Conservation (phyloP, 208 protist genomes). For the Wallacemonas collosoma region DNA sequence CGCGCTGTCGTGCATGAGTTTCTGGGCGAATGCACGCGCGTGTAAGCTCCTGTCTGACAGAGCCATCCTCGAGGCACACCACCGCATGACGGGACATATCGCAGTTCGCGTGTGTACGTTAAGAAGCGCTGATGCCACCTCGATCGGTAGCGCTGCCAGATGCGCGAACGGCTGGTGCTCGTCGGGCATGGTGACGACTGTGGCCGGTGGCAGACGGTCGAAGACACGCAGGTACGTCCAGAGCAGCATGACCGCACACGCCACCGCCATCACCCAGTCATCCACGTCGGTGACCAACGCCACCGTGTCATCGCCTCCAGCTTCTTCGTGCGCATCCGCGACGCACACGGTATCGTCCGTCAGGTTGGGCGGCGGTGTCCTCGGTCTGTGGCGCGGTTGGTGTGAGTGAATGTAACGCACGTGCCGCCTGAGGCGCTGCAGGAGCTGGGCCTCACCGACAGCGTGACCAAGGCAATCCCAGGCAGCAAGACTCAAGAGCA, state of each 20-base stretch:
- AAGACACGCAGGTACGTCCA: not conserved
- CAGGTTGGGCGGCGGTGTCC: too few relatives aligned
- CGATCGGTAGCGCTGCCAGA: not conserved
- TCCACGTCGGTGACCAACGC: not conserved
- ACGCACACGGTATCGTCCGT: too few relatives aligned
- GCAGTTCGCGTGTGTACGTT: not conserved
- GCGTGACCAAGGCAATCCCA: not conserved
- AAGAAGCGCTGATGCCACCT: not conserved
- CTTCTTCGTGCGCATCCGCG: not conserved
- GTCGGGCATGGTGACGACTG: too few relatives aligned
- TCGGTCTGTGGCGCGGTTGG: too few relatives aligned
- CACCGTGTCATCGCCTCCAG: not conserved
- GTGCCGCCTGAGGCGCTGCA: not conserved
- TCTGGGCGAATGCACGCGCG: not conserved
- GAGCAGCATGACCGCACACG: conserved; percentile 9
- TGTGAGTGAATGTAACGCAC: not conserved
- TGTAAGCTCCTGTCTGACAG: not conserved
- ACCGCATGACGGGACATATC: not conserved
- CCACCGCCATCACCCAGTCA: not conserved
- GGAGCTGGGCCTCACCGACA: not conserved
- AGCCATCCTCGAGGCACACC: not conserved
- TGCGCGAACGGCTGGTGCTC: too few relatives aligned
- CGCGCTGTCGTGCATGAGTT: not conserved
- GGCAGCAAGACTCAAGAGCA: conserved; percentile 3
- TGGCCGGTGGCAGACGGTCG: not conserved